Evolutionary conservation across 192 early-diverging fungal genomes (phyloP).

Genomic region (Neocallimastix lanati): DNA sequence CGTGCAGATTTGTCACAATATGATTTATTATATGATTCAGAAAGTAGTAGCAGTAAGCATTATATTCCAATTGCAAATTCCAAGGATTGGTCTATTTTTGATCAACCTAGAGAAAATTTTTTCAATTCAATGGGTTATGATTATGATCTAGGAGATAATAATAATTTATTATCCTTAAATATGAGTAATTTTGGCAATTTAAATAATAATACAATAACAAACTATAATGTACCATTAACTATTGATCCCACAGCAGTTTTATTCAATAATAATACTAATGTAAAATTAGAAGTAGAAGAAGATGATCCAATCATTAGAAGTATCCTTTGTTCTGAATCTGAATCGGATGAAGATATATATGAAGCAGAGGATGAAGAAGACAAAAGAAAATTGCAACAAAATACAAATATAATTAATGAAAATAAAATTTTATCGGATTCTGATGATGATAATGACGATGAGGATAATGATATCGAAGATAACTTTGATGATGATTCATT

Average conservation of each 20-base stretch:
- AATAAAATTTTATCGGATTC: neutral
- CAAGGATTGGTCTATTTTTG: neutral
- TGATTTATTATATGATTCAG: neutral
- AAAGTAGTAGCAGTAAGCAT: neutral
- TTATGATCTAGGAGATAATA: neutral
- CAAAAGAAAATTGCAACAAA: neutral
- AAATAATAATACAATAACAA: neutral
- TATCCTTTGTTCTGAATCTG: neutral
- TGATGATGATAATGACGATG: neutral
- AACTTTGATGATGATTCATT: neutral
- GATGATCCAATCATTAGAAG: neutral
- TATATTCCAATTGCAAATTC: neutral
- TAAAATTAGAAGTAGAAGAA: neutral
- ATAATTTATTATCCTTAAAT: neutral
- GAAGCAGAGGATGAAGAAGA: neutral
- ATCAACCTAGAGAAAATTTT: neutral
- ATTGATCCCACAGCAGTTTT: neutral
- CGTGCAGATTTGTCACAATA: neutral
- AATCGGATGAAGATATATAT: neutral
- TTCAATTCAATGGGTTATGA: neutral
- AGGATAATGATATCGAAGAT: neutral
- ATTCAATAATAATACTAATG: neutral
- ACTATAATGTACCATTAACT: neutral
- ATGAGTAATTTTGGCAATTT: neutral
- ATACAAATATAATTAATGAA: neutral